Percentiles rank a stretch among this genome's conserved stretches.
Evolutionary conservation across 164 flowering plant genomes (phyloP).

Genomic region (Tinospora cordifolia): DNA sequence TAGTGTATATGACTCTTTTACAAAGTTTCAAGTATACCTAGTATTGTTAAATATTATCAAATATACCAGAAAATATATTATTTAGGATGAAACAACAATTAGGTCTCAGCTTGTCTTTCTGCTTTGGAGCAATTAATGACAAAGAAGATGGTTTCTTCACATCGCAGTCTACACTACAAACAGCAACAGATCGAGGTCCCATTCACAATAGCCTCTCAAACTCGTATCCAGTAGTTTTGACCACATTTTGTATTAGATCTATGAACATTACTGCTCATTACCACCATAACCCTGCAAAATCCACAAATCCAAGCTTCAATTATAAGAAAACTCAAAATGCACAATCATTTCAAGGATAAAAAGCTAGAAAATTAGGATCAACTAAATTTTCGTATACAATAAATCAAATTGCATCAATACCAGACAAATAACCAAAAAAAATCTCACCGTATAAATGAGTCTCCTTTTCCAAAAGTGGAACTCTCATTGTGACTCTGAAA

Average conservation of each 20-base stretch:
- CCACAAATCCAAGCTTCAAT: slow-evolving; percentile 6
- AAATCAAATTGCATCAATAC: background rate
- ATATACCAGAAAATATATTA: too few relatives aligned
- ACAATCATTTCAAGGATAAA: too few relatives aligned
- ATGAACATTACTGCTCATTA: background rate
- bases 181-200: too few relatives aligned
- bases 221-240: slow-evolving; percentile 5
- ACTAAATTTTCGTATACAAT: background rate
- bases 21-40: too few relatives aligned
- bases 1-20: too few relatives aligned
- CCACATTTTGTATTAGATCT: slow-evolving; percentile 4
- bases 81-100: too few relatives aligned
- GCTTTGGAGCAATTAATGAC: too few relatives aligned
- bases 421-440: too few relatives aligned
- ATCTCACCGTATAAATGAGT: slow-evolving; percentile 67
- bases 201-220: background rate
- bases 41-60: too few relatives aligned
- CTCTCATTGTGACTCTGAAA: slow-evolving; percentile 19
- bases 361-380: background rate
- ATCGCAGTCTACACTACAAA: too few relatives aligned
- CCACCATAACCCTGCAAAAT: background rate
- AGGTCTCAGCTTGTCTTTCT: too few relatives aligned
- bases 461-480: slow-evolving; percentile 23
- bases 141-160: too few relatives aligned
- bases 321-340: background rate